Evolutionary conservation across 441 rosid species (phyloP), one percentile per base, ranked within the genome.

Genomic region (Breynia disticha): DNA sequence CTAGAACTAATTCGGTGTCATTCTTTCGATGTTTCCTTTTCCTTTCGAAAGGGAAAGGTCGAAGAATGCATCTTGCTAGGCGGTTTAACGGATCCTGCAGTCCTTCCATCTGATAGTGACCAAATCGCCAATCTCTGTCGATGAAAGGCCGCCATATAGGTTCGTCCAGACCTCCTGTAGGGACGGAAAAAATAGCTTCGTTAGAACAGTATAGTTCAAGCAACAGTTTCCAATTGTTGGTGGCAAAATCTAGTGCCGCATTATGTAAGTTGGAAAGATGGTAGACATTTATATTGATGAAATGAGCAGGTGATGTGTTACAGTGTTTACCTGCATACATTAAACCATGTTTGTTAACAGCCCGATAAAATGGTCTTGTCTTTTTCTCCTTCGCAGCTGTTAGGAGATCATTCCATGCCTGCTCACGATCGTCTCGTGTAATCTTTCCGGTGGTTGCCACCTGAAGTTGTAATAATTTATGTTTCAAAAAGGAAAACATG

Each of bases 71-170:
- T 74, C 89, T 71, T 44, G 78, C 71, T 16, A 81, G 28, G 19
- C 87, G 75, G 65, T 87, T 85, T 56, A 87, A 52, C 0, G 98
- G 96, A 56, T 90, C 98, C 74, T 87, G 96, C 53, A 90, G 83
- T 66, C 96, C 95, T 54, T 90, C 98, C 88, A 90, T 72, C 75
- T 82, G 82, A 64, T 91, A 91, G 73, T 85, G 96, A 63, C 98
- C 98, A 70, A 91, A 91, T 54, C 95, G 82, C 98, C 96, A 91
- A 66, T 91, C 98, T 51, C 95, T 77, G 22, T 68, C 76, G 43
- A 87, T 56, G 44, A 60, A 70, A 22, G 76, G 78, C 20, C 90
- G 79, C 55, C 73, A 64, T 12, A 68, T 68, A n/a, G 96, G 90
- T 67, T 80, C 72, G 65, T 91, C 98, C 17, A 91, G 87, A 48